Evolutionary conservation across 371 early-diverging fungal genomes (phyloP), one percentile per base, ranked within the genome.

Genomic region (Mucor racemosus): DNA sequence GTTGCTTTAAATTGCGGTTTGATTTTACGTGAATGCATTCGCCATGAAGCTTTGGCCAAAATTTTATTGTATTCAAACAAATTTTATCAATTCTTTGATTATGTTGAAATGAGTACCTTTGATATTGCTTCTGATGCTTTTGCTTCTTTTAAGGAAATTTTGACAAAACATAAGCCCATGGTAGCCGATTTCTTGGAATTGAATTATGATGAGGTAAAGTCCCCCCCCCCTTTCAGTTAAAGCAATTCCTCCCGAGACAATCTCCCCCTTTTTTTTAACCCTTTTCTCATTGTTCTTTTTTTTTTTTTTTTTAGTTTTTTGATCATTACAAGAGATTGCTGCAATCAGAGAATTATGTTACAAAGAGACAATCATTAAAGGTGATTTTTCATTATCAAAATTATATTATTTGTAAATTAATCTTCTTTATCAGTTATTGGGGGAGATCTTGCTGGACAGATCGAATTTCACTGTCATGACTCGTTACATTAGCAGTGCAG

Each of bases 61-160:
- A 87, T 93, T 17, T 80, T 97, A 15, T 82, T 98, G 58, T 88
- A 91, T 72, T 90, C 92, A n/a, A 84, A 78, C 33, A 86, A 91
- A 61, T 97, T 98, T 69, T 95, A 95, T 85, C 85, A 88, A 67
- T 96, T 98, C 62, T 97, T 98, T 71, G 85, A 86, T 15, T 99
- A 96, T 76, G 97, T 97, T 14, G 97, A 98, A 79, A 88, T 93
- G 76, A 90, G 93, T 64, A 98, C 97, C 0, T 99, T 98, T 86
- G 99, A 99, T 82, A 93, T 97, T 56, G 96, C 98, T 9, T 94
- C 94, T 33, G 99, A 99, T 77, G 98, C 99, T 0, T 99, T 98
- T 79, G 96, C 95, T 31, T 97, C 96, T 33, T 98, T 98, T 80
- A 96, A 96, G 82, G 99, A 99, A 75, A 85, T 95, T n/a, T 77